phyloP scores from a whole-genome alignment of 352 stramenopile genomes.

The Thalassiosira livingstoniorum region DNA sequence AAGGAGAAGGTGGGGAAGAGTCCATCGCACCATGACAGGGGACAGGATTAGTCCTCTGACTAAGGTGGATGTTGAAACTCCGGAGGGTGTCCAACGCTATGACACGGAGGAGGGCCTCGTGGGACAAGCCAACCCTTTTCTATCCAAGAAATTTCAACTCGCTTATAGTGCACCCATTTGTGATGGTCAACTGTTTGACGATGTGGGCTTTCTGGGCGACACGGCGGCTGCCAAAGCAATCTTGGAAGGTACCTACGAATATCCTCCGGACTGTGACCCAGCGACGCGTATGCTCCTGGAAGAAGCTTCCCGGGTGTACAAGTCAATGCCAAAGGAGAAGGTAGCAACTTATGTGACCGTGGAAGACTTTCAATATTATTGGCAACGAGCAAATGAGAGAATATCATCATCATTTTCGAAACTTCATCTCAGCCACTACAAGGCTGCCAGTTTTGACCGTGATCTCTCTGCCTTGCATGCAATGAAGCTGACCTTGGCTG shows the following conservation, averaged over 20 bases:
- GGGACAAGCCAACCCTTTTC: neutral
- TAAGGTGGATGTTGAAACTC: neutral
- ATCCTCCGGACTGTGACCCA: neutral
- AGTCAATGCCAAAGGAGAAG: neutral
- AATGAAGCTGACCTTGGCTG: constrained; percentile 9
- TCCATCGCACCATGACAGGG: neutral
- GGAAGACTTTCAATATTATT: constrained; percentile 8
- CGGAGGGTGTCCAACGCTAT: neutral
- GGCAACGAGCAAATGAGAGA: too few species aligned
- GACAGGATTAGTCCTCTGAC: neutral
- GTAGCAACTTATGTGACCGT: neutral
- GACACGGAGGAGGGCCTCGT: neutral
- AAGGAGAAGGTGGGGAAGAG: neutral
- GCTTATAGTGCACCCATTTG: neutral
- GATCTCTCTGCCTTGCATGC: neutral
- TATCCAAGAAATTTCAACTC: neutral
- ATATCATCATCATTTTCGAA: too few species aligned
- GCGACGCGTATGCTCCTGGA: neutral
- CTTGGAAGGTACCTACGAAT: constrained; percentile 3
- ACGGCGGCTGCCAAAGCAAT: neutral
- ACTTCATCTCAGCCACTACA: too few species aligned
- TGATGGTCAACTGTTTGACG: neutral
- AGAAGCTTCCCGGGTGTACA: neutral
- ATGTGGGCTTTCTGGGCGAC: neutral
- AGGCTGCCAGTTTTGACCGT: too few species aligned